Percentiles rank a stretch among this genome's conserved stretches.
Conservation (phyloP, 202 grass and related monocot species). For the Schoenoplectus tabernaemontani region DNA sequence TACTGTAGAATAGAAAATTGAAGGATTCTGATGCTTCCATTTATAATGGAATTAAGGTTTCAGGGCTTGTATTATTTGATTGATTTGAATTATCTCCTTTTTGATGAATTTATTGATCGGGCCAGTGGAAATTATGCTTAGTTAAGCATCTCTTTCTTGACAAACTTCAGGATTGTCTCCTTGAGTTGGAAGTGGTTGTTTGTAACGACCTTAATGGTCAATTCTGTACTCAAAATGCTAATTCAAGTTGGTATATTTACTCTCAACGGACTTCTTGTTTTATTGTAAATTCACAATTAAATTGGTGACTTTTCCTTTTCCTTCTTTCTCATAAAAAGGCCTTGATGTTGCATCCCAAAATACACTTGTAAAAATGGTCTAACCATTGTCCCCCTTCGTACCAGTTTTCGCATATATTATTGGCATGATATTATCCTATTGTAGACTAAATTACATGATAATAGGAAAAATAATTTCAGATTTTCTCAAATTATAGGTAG, state of each 20-base stretch:
- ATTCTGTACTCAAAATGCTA: neutral
- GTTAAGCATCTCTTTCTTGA: neutral
- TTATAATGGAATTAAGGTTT: slow-evolving; percentile 5
- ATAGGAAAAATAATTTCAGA: too few species aligned
- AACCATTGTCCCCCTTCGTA: too few species aligned
- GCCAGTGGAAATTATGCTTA: neutral
- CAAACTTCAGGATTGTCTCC: neutral
- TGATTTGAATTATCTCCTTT: slow-evolving; percentile 10
- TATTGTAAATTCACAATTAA: neutral
- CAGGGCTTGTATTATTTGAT: slow-evolving; percentile 15
- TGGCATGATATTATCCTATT: neutral
- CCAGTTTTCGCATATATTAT: neutral
- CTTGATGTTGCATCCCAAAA: neutral
- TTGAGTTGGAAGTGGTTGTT: slow-evolving; percentile 1
- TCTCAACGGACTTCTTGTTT: neutral
- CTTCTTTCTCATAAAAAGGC: neutral
- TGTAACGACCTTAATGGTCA: neutral
- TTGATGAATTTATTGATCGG: neutral
- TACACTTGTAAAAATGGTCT: neutral
- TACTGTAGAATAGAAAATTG: slow-evolving; percentile 16
- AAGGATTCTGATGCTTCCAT: slow-evolving; percentile 8
- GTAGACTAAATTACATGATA: neutral
- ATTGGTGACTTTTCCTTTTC: neutral
- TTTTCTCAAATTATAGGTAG: too few species aligned
- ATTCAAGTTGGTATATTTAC: neutral